A percentile compares a stretch with the other conserved stretches of the same genome.
Conservation (phyloP, 1,284 basidiomycete species). For the Ganoderma sinense region DNA sequence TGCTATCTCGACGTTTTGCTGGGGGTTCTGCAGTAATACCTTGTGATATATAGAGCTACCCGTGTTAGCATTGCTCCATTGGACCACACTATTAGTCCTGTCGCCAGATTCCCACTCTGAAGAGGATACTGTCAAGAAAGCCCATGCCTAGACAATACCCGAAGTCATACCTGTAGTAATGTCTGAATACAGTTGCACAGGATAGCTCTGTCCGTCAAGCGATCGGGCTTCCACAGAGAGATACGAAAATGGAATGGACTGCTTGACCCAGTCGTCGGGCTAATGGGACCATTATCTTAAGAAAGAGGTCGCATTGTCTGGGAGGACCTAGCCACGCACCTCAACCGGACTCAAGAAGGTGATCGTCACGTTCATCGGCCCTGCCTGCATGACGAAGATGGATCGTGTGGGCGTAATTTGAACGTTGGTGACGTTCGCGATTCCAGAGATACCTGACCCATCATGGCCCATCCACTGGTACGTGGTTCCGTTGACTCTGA, state of each 20-base stretch:
- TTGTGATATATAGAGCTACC: conserved; percentile 28
- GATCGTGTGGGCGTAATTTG: conserved; percentile 29
- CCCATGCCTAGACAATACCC: background rate
- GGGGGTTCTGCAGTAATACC: conserved; percentile 25
- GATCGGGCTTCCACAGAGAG: conserved; percentile 39
- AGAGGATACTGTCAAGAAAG: background rate
- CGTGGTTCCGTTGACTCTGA: conserved; percentile 31
- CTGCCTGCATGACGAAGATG: conserved; percentile 31
- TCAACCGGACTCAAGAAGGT: conserved; percentile 35
- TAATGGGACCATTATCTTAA: conserved; percentile 13
- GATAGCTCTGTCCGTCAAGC: conserved; percentile 39
- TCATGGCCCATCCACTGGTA: conserved; percentile 32
- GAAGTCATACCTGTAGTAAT: conserved; percentile 37
- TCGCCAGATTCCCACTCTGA: conserved; percentile 33
- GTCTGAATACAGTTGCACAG: conserved; percentile 45
- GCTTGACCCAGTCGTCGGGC: conserved; percentile 41
- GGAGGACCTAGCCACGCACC: conserved; percentile 15
- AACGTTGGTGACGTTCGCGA: conserved; percentile 17
- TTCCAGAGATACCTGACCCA: background rate
- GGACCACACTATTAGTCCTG: conserved; percentile 15
- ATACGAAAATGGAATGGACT: conserved; percentile 46
- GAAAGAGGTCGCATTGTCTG: background rate
- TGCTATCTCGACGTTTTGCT: conserved; percentile 23
- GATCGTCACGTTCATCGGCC: conserved; percentile 29
- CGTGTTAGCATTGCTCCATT: conserved; percentile 24